Evolutionary conservation across 495 filamentous ascomycete species (phyloP).

Genomic region (Penicillium egyptiacum): DNA sequence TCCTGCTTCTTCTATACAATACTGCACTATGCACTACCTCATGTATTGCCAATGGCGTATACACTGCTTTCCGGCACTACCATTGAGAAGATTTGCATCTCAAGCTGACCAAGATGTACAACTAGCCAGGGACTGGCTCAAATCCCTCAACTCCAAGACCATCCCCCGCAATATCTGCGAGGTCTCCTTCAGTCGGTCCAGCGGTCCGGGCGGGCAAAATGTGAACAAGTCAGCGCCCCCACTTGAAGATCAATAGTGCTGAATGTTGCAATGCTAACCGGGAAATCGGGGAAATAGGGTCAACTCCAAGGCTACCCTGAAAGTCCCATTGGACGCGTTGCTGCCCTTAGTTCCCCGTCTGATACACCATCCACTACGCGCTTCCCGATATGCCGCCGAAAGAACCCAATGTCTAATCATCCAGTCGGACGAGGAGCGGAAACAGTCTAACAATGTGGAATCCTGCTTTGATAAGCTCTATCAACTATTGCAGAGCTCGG

Average conservation of each 20-base stretch:
- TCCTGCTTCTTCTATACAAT: neutral
- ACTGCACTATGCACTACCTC: neutral
- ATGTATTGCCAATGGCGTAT: conserved; percentile 12
- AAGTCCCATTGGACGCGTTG: conserved; percentile 57
- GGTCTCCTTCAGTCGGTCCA: conserved; percentile 78
- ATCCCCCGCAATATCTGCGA: conserved; percentile 66
- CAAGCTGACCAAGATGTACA: conserved; percentile 57
- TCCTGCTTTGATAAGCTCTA: conserved; percentile 64
- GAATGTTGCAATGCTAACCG: conserved; percentile 14
- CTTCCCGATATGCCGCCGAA: conserved; percentile 68
- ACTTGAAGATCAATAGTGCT: conserved; percentile 5
- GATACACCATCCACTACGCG: conserved; percentile 61
- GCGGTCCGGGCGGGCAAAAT: conserved; percentile 92
- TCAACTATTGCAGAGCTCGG: conserved; percentile 55
- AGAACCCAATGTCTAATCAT: conserved; percentile 64
- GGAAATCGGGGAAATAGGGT: conserved; percentile 55
- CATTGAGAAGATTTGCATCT: conserved; percentile 16
- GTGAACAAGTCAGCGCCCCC: conserved; percentile 79
- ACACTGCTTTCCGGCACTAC: neutral
- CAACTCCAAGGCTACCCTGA: conserved; percentile 87
- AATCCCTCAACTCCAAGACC: conserved; percentile 57
- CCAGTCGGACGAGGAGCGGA: conserved; percentile 65
- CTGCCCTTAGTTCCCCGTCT: conserved; percentile 63
- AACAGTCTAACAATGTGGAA: conserved; percentile 63
- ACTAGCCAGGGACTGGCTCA: conserved; percentile 75